phyloP scores from a whole-genome alignment of 225 moss, liverwort and hornwort genomes.

The Polytrichum commune region DNA sequence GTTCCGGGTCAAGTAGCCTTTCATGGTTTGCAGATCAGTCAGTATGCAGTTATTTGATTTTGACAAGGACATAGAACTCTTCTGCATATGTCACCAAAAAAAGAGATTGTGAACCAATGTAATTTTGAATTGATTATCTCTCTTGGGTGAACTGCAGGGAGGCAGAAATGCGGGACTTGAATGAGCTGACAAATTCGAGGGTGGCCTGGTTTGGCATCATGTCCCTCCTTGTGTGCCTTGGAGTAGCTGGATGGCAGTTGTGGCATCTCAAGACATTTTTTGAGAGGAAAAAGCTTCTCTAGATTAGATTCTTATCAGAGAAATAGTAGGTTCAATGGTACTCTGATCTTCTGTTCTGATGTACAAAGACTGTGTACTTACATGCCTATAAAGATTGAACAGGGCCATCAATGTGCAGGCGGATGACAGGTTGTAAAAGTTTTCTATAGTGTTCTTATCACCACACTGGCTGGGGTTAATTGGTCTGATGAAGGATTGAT shows the following conservation, averaged over 20 bases:
- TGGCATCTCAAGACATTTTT: slow-evolving; percentile 96
- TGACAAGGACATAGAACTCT: too few species aligned
- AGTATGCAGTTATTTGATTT: too few species aligned
- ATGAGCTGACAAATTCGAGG: slow-evolving; percentile 81
- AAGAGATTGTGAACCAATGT: too few species aligned
- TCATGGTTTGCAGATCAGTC: too few species aligned
- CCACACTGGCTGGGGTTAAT: too few species aligned
- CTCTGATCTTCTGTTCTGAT: slow-evolving; percentile 15
- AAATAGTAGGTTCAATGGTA: slow-evolving; percentile 21
- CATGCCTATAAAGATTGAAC: neutral
- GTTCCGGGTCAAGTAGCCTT: too few species aligned
- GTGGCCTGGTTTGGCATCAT: slow-evolving; percentile 97
- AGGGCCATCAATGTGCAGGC: neutral
- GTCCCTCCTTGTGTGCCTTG: slow-evolving; percentile 82
- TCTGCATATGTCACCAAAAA: too few species aligned
- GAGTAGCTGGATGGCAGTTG: slow-evolving; percentile 89
- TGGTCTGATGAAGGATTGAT: too few species aligned
- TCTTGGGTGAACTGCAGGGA: slow-evolving; percentile 53
- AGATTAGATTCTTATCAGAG: slow-evolving; percentile 17
- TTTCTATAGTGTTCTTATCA: too few species aligned
- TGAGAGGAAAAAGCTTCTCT: slow-evolving; percentile 87
- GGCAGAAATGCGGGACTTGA: slow-evolving; percentile 89
- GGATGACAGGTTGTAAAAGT: too few species aligned
- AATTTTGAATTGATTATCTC: neutral
- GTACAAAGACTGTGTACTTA: neutral